Percentiles rank a stretch among this genome's conserved stretches.
These are phyloP conservation scores for Blastocystis sp. DNA, from an alignment of 352 stramenopile species.

Conservation along the genomic window DNA sequence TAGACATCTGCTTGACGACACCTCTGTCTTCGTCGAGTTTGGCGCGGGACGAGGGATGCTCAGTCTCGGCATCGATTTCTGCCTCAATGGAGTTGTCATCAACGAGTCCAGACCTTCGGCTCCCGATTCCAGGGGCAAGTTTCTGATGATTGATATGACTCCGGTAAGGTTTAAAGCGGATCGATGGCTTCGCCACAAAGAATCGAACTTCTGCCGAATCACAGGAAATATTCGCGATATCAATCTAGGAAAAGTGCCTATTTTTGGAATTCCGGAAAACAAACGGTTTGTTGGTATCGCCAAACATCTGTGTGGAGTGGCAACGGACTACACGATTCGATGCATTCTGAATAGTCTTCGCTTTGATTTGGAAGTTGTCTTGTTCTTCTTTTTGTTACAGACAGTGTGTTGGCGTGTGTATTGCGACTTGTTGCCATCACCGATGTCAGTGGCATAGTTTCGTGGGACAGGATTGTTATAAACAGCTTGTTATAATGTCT, in stretches of 20 bases:
- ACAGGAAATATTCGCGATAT: conserved; percentile 59
- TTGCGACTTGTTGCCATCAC: conserved; percentile 59
- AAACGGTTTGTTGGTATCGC: conserved; percentile 22
- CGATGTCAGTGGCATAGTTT: conserved; percentile 61
- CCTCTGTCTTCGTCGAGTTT: conserved; percentile 40
- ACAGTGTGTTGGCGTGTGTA: conserved; percentile 43
- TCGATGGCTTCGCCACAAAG: conserved; percentile 59
- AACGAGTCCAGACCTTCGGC: background rate
- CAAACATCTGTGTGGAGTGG: conserved; percentile 60
- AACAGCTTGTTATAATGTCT: background rate
- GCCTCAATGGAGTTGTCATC: background rate
- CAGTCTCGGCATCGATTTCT: conserved; percentile 44
- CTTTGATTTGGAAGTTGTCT: background rate
- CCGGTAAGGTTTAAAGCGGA: conserved; percentile 54
- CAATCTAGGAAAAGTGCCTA: conserved; percentile 16
- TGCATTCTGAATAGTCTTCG: conserved; percentile 32
- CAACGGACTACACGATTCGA: conserved; percentile 58
- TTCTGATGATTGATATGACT: conserved; percentile 46
- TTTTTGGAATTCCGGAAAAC: background rate
- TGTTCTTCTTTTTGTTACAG: background rate
- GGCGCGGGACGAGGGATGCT: conserved; percentile 54
- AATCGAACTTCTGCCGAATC: conserved; percentile 13
- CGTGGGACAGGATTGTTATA: background rate
- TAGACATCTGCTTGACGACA: background rate
- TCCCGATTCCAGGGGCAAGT: background rate